A percentile compares a stretch with the other conserved stretches of the same genome.
Evolutionary conservation across 108 stramenopile genomes (phyloP).

Genomic region (Discostella stelligeroides): DNA sequence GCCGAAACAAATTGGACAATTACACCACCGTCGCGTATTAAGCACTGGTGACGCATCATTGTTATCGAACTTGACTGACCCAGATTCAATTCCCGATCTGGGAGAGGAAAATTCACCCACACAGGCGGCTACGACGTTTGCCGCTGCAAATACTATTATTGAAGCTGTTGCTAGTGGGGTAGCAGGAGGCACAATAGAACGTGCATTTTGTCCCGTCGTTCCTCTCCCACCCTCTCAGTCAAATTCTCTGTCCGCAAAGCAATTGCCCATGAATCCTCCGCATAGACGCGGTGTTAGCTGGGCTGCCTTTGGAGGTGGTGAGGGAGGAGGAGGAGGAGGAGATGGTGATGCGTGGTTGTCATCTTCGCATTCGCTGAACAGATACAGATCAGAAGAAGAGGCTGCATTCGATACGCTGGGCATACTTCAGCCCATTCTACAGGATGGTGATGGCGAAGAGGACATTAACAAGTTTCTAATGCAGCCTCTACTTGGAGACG

Average conservation of each 20-base stretch:
- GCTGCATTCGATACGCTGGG: constrained; percentile 35
- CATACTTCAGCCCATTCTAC: constrained; percentile 32
- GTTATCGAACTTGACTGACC: constrained; percentile 42
- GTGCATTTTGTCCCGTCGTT: not conserved
- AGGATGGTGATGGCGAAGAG: constrained; percentile 12
- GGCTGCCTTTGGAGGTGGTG: constrained; percentile 1
- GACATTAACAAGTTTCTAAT: not conserved
- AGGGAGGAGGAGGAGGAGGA: not conserved
- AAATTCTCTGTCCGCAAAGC: not conserved
- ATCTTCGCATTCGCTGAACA: not conserved
- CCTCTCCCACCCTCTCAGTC: not conserved
- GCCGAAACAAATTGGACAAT: constrained; percentile 24
- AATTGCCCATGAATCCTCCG: not conserved
- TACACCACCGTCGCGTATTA: constrained; percentile 36
- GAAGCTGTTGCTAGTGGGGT: constrained; percentile 1
- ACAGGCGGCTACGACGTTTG: not conserved
- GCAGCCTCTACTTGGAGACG: constrained; percentile 27
- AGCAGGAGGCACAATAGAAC: not conserved
- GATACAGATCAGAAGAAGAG: constrained; percentile 20
- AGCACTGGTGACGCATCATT: constrained; percentile 37
- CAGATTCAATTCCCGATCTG: constrained; percentile 29
- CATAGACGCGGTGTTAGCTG: constrained; percentile 36
- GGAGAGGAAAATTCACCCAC: constrained; percentile 1
- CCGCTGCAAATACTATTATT: not conserved
- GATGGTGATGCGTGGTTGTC: constrained; percentile 1